These are phyloP conservation scores for Gastrolobium bilobum DNA, from an alignment of 306 rosid genomes.

Conservation along the genomic window DNA sequence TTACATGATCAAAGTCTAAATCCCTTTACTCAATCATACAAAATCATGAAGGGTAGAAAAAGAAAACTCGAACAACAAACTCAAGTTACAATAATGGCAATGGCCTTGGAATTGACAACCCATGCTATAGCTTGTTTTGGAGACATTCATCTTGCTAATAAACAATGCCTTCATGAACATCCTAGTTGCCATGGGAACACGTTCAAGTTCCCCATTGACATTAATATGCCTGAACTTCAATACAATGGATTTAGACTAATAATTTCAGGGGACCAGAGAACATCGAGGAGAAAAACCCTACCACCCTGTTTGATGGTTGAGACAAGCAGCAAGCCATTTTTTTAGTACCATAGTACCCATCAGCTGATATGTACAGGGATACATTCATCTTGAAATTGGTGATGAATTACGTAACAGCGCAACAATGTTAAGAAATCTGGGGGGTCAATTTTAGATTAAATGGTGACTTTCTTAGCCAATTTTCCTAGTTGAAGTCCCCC, in stretches of 20 bases:
- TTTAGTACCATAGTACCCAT: constrained; percentile 8
- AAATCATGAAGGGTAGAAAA: background rate
- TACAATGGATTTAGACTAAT: constrained; percentile 46
- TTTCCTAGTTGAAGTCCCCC: background rate
- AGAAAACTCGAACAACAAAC: background rate
- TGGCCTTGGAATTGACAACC: constrained; percentile 20
- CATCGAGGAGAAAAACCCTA: constrained; percentile 27
- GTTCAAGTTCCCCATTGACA: constrained; percentile 25
- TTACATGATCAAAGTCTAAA: constrained; percentile 6
- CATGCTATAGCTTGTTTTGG: constrained; percentile 46
- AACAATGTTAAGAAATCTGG: background rate
- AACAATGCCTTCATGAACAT: constrained; percentile 16
- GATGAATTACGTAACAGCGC: constrained; percentile 14
- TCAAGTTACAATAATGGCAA: constrained; percentile 17
- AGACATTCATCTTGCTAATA: constrained; percentile 35
- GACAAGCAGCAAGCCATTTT: constrained; percentile 34
- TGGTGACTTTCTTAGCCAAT: background rate
- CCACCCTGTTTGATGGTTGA: background rate
- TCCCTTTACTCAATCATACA: background rate
- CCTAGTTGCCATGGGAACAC: constrained; percentile 34
- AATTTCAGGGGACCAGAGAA: constrained; percentile 24
- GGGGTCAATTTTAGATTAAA: constrained; percentile 11
- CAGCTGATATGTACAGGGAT: constrained; percentile 27
- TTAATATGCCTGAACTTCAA: background rate
- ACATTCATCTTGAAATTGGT: constrained; percentile 36